Base-by-base conservation (phyloP, 192 early-diverging fungal genomes). In the Chytriomyces hyalinus region DNA sequence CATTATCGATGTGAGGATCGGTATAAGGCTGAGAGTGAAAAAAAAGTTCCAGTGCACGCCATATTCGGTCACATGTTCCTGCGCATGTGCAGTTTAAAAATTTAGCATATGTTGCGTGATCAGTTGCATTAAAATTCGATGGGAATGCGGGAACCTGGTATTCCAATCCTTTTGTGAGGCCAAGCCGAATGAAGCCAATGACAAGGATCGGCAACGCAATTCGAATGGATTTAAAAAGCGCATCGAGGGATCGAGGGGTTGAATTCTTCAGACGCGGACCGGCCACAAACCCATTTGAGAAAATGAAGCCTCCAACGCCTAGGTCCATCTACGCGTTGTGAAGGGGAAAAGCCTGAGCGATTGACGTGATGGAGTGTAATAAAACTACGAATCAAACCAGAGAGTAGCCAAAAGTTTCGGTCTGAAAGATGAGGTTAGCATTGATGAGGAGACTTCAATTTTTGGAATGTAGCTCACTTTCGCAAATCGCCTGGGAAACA, bases 31-130 rank as follows among this genome's bases (percentile, higher is more conserved):
- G 15, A 99, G 87, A 3, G 97, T 99, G 66, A 97, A 87, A 80
- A 97, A 99, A 84, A 99, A 99, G 87, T 99, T 99, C 97, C 97
- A 99, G 73, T 99, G 97, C 57, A 94, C 87, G 26, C 97, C 97
- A 78, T 99, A 99, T 79, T 99, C 97, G 0, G 93, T 88, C 7
- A 92, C 92, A 77, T 99, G 95, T 59, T 95, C 93, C 88, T 92
- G 50, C 36, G 6, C 22, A 67, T n/a, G 26, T 13, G n/a, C 11
- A 9, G 64, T 73, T 65, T 73, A 67, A 22, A 65, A 65, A 67
- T 45, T 65, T 65, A n/a, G 53, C 46, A 26, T 13, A 65, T 20
- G 63, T 26, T n/a, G 1, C 26, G 20, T 11, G 46, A 53, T 70
- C 48, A 1, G 63, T 1, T 65, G 11, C 11, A 20, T 65, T 20